Conservation (phyloP, 2,329 filamentous ascomycete genomes). For the Claviceps fusiformis region DNA sequence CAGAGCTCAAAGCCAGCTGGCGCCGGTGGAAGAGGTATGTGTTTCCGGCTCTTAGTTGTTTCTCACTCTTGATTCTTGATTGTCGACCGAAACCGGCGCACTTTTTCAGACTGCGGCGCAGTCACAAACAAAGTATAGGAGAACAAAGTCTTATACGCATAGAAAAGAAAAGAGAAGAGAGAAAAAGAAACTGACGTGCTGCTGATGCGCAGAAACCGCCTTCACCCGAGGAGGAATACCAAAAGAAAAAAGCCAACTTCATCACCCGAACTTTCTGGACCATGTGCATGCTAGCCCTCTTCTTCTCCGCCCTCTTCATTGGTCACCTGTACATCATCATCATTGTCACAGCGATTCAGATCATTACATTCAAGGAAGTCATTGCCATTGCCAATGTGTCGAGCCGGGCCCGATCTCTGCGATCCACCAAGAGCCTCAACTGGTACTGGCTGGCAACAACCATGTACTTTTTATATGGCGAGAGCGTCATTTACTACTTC, state of each 20-base stretch:
- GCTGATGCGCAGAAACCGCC: slow-evolving; percentile 25
- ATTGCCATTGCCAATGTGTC: slow-evolving; percentile 95
- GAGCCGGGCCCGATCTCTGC: slow-evolving; percentile 76
- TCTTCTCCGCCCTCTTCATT: slow-evolving; percentile 86
- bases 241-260: slow-evolving; percentile 98
- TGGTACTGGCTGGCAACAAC: slow-evolving; percentile 99
- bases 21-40: slow-evolving; percentile 23
- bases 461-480: slow-evolving; percentile 98
- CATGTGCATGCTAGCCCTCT: slow-evolving; percentile 87
- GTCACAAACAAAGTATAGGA: too few species aligned
- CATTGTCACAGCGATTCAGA: slow-evolving; percentile 85
- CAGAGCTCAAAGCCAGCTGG: slow-evolving; percentile 16
- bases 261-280: slow-evolving; percentile 96
- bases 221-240: slow-evolving; percentile 53
- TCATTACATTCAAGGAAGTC: slow-evolving; percentile 97
- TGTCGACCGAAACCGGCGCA: neutral
- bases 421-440: slow-evolving; percentile 90
- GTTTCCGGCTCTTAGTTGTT: neutral
- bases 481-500: slow-evolving; percentile 99
- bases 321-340: slow-evolving; percentile 96
- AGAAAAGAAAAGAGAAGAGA: neutral
- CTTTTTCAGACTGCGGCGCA: neutral
- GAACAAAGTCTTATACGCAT: neutral
- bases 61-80: neutral
- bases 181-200: neutral